Base-by-base conservation (phyloP, 2,329 filamentous ascomycete genomes). In the Tolypocladium amazonense region DNA sequence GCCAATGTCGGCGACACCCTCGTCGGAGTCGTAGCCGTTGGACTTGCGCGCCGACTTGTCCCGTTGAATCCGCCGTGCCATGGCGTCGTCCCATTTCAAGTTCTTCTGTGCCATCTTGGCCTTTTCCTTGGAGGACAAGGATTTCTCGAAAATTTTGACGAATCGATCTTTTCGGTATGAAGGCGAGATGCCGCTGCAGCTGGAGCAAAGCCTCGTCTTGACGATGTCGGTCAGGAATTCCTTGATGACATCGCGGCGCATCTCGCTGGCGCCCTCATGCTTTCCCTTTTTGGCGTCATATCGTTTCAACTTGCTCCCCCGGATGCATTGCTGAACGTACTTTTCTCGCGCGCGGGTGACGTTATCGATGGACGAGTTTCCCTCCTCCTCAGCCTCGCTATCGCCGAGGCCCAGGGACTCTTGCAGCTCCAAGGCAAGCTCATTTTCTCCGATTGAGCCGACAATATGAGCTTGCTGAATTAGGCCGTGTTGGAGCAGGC, bases 61-160 rank as follows among this genome's bases (percentile, higher is more conserved):
- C 56, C 71, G 65, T 35, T 70, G 65, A 2, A 71, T 61, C 43
- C 72, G 66, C 15, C 72, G 66, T 15, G 89, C 73, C 66, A 95
- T 79, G 4, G 89, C 87, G 69, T 94, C 90, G 57, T 82, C 81
- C 41, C 84, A 79, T 66, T 86, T 87, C 70, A 92, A 83, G 57
- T 78, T 80, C 55, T 77, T 78, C 62, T 89, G 85, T 3, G 86
- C 81, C 88, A 96, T 96, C 62, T 88, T 86, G 50, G 85, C 82
- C 70, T 86, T 85, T 41, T 94, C 86, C 72, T 95, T 96, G 55
- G 81, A 75, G 55, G 81, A 83, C 60, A 97, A 76, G 2, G 88
- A 79, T 70, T 89, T 94, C 70, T 93, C 88, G 73, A 97, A 99
- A 58, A 99, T 92, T 74, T 97, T 99, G 70, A 92, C 88, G 68